Conservation (phyloP, 371 early-diverging fungal genomes). For the Rhizopus stolonifer region DNA sequence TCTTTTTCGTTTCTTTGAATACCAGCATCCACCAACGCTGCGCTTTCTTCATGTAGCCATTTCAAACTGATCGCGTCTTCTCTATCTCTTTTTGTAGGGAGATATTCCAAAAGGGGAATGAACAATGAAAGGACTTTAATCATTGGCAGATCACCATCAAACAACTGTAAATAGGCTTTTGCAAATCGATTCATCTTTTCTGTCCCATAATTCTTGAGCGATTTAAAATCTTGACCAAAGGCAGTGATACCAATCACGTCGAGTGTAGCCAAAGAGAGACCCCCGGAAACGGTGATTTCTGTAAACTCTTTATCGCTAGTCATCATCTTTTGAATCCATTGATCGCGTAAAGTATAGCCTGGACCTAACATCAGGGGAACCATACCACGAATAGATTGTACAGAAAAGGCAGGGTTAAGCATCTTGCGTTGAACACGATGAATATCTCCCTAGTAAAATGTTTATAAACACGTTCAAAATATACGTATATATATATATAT, state of each 20-base stretch:
- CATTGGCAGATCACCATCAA: background rate
- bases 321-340: slow-evolving; percentile 27
- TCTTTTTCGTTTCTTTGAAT: background rate
- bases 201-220: slow-evolving; percentile 35
- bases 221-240: slow-evolving; percentile 49
- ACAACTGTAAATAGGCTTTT: background rate
- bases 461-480: no score
- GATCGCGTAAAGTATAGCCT: slow-evolving; percentile 23
- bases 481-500: background rate
- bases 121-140: background rate
- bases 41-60: background rate
- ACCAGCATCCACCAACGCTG: background rate
- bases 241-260: slow-evolving; percentile 56
- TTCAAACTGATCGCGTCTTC: background rate
- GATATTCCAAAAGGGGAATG: background rate
- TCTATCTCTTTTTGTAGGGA: background rate
- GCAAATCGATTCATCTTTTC: background rate
- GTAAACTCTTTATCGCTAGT: background rate
- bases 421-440: slow-evolving; percentile 67
- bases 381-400: slow-evolving; percentile 44
- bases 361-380: slow-evolving; percentile 39
- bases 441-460: slow-evolving; percentile 35
- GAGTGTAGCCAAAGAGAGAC: slow-evolving; percentile 15
- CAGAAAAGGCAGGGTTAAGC: slow-evolving; percentile 62
- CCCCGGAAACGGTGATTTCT: background rate